Base-by-base conservation (phyloP, 2,329 filamentous ascomycete genomes). In the Lachnellula cervina region DNA sequence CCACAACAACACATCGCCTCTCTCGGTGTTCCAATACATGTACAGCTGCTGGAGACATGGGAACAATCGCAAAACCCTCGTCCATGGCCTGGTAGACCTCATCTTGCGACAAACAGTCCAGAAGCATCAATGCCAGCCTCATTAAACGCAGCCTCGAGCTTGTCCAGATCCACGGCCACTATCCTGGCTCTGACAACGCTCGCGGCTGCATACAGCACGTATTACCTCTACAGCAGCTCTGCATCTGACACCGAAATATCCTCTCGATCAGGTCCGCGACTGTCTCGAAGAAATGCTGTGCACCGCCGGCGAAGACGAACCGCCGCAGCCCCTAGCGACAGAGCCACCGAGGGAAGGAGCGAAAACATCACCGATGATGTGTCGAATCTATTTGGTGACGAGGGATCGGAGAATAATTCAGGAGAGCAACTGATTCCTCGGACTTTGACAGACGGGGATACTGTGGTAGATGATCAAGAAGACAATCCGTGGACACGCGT, bases 231-330 rank as follows among this genome's bases (percentile, higher is more conserved):
- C 68, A 70, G 64, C 54, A 69, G 61, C 67, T 67, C 64, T 56
- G 70, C 69, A 45, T 65, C 64, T 62, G 58, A 62, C 54, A 54
- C 65, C 64, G 56, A 65, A 60, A 65, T 51, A 56, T 59, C 59
- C 25, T 57, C 63, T 40, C 61, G 61, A 48, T 63, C 51, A 52
- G 56, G 28, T 32, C 46, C n/a, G 34, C 53, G 23, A 59, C 65
- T 14, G 72, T 89, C 32, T 86, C 77, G 87, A 59, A 86, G 85
- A 67, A 89, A 88, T 70, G 86, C 87, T 11, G 68, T 89, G 38
- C 83, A 85, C 59, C 79, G 81, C 47, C 68, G 72, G 34, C 76
- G 75, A 49, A 50, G 64, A 43, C 55, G 60, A 21, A 59, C 50
- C 42, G 57, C 56, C 8, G 48, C 51, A 43, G 32, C 40, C 19